Evolutionary conservation across 257 asterid genomes (phyloP).

Genomic region (Capsicum baccatum): DNA sequence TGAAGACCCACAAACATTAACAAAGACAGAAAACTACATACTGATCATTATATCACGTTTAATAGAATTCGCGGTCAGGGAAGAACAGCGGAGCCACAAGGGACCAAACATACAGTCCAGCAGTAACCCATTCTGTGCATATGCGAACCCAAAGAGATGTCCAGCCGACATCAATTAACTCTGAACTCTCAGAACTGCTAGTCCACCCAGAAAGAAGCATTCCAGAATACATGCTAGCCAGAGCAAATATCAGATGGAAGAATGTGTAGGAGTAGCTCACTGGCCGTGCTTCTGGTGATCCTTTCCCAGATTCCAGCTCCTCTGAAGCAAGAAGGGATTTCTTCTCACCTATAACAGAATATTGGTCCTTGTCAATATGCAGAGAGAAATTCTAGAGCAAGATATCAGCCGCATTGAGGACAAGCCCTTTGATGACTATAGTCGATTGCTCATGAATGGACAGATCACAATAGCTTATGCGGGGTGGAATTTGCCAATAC

Average conservation of each 20-base stretch:
- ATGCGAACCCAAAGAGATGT: slow-evolving; percentile 93
- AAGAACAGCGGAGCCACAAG: slow-evolving; percentile 86
- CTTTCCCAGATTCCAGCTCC: slow-evolving; percentile 78
- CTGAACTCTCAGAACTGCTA: slow-evolving; percentile 63
- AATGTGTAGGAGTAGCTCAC: slow-evolving; percentile 90
- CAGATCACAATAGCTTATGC: neutral
- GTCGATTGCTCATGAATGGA: neutral
- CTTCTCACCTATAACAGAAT: slow-evolving; percentile 52
- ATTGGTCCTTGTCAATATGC: neutral
- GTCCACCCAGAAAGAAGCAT: slow-evolving; percentile 99
- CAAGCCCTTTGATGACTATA: neutral
- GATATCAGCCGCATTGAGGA: neutral
- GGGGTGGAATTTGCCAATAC: neutral
- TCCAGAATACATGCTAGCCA: slow-evolving; percentile 98
- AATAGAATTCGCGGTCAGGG: slow-evolving; percentile 70
- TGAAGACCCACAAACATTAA: neutral
- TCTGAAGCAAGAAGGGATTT: slow-evolving; percentile 71
- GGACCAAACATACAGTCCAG: slow-evolving; percentile 87
- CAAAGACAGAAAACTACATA: neutral
- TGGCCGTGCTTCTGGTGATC: slow-evolving; percentile 58
- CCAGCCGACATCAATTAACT: slow-evolving; percentile 92
- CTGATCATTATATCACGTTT: neutral
- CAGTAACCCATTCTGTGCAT: slow-evolving; percentile 83
- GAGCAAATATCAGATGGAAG: slow-evolving; percentile 93
- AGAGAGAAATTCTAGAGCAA: slow-evolving; percentile 17